A percentile compares a stretch with the other conserved stretches of the same genome.
Evolutionary conservation across 441 rosid species (phyloP).

Genomic region (Eutrema salsugineum): DNA sequence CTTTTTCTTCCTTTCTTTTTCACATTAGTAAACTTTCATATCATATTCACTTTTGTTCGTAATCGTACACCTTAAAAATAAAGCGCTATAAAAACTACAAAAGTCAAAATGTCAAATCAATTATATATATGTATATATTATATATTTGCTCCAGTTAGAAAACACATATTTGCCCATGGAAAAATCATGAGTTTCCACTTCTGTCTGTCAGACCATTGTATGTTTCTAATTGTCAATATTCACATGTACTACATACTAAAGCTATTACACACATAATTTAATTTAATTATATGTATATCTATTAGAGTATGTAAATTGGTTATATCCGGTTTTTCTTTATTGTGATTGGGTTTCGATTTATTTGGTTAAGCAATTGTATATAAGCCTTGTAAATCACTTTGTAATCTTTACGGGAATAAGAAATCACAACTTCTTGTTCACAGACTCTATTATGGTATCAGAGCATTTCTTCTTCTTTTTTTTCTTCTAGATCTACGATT

Average conservation of each 20-base stretch:
- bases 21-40: conserved; percentile 19
- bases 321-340: too few relatives aligned
- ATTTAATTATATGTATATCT: too few relatives aligned
- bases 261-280: background rate
- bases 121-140: background rate
- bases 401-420: too few relatives aligned
- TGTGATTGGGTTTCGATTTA: too few relatives aligned
- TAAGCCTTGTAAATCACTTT: too few relatives aligned
- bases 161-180: background rate
- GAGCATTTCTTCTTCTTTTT: too few relatives aligned
- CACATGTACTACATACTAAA: background rate
- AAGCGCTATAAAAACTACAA: background rate
- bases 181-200: background rate
- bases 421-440: too few relatives aligned
- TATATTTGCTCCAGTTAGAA: background rate
- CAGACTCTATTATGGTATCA: too few relatives aligned
- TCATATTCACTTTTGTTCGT: background rate
- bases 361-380: too few relatives aligned
- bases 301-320: too few relatives aligned
- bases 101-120: conserved; percentile 13
- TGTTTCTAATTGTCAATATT: conserved; percentile 3
- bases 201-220: conserved; percentile 9
- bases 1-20: conserved; percentile 10
- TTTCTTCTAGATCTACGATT: too few relatives aligned
- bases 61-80: background rate